Evolutionary conservation across 345 rosid species (phyloP).

Genomic region (Salix suchowensis): DNA sequence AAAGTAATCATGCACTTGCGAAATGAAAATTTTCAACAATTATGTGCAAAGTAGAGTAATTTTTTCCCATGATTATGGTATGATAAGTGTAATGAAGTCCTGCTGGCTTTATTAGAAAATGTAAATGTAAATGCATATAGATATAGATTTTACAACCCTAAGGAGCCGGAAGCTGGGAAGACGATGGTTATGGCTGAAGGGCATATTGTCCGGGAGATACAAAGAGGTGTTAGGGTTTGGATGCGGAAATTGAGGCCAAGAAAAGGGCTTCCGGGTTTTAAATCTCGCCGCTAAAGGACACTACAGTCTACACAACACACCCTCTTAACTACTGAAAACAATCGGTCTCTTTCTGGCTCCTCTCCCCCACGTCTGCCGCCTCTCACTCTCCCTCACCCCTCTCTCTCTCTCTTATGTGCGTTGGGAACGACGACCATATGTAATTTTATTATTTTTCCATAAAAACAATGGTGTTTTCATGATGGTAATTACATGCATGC

Average conservation of each 20-base stretch:
- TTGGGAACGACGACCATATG: constrained; percentile 43
- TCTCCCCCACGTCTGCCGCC: constrained; percentile 54
- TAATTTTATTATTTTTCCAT: not conserved
- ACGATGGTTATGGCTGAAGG: not conserved
- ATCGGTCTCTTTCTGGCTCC: constrained; percentile 44
- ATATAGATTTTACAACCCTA: constrained; percentile 15
- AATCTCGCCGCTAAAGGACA: constrained; percentile 18
- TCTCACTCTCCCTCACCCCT: constrained; percentile 14
- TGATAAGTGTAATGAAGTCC: constrained; percentile 15
- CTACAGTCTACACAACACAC: constrained; percentile 10
- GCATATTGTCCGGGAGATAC: constrained; percentile 34
- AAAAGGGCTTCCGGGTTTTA: not conserved
- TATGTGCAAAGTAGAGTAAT: not conserved
- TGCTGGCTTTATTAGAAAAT: not conserved
- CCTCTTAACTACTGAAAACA: constrained; percentile 40
- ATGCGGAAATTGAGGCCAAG: constrained; percentile 43
- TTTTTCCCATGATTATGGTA: constrained; percentile 23
- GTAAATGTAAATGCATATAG: not conserved
- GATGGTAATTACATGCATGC: not conserved
- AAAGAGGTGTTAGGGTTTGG: constrained; percentile 27
- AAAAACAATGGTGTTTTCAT: not conserved
- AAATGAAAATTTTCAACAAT: not conserved
- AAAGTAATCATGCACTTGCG: constrained; percentile 18
- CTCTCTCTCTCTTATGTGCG: constrained; percentile 9
- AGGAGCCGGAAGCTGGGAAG: constrained; percentile 9